A percentile compares a stretch with the other conserved stretches of the same genome.
These are phyloP conservation scores for Cyclocybe aegerita DNA, from an alignment of 768 basidiomycete species.

Conservation along the genomic window DNA sequence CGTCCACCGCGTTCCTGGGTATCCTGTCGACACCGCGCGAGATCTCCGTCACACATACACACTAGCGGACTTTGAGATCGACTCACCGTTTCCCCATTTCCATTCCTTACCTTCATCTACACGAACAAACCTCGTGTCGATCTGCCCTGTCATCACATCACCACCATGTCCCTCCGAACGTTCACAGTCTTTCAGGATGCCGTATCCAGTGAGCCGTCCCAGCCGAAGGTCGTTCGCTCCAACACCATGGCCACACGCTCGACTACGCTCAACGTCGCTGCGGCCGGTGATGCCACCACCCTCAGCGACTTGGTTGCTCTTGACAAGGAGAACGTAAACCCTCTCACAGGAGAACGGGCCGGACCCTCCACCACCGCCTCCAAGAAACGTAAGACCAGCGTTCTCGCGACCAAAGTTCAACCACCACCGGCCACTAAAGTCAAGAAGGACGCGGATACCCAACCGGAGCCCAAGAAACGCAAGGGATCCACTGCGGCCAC, in stretches of 20 bases:
- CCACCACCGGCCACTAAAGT: conserved; percentile 41
- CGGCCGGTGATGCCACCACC: conserved; percentile 26
- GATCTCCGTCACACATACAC: conserved; percentile 4
- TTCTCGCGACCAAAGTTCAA: conserved; percentile 54
- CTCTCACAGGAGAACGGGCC: conserved; percentile 66
- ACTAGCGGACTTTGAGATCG: conserved; percentile 9
- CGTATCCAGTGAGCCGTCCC: conserved; percentile 34
- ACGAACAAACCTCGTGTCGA: conserved; percentile 23
- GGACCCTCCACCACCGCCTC: conserved; percentile 33
- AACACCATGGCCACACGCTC: conserved; percentile 29
- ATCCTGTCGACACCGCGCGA: background rate
- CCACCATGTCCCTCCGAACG: conserved; percentile 51
- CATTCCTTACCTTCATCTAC: conserved; percentile 10
- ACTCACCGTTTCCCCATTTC: conserved; percentile 5
- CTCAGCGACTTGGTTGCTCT: conserved; percentile 35
- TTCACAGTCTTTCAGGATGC: conserved; percentile 68
- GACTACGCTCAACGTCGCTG: conserved; percentile 24
- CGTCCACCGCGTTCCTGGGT: conserved; percentile 7
- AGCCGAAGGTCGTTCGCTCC: conserved; percentile 27
- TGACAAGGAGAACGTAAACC: conserved; percentile 82
- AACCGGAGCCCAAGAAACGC: conserved; percentile 59
- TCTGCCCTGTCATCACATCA: conserved; percentile 18
- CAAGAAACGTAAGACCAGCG: conserved; percentile 68
- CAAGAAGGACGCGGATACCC: conserved; percentile 33
- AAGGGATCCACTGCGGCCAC: conserved; percentile 42